Base-by-base conservation (phyloP, 768 basidiomycete species). In the Lyophyllum shimeji region DNA sequence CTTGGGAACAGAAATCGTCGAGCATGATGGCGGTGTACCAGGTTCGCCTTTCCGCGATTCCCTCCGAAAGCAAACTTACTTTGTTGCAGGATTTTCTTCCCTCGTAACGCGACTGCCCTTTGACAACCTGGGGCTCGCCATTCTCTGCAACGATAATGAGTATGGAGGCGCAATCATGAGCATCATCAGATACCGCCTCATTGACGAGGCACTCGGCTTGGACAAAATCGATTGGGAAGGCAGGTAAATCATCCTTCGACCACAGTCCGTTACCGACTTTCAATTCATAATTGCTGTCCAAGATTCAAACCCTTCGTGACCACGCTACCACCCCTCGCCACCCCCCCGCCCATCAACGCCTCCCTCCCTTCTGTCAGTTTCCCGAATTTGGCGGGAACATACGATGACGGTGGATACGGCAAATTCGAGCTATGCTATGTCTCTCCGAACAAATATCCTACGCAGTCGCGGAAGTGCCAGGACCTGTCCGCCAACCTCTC, bases 71-170 rank as follows among this genome's bases (percentile, higher is more conserved):
- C n/a, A n/a, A n/a, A 27, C 20, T 20, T 12, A 17, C 13, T 9
- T 20, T n/a, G 13, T 8, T 33, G 0, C 17, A 63, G 68, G 68
- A 1, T 68, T 68, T 53, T 53, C 46, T 15, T 50, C 65, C 0
- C 29, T 53, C 29, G 55, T 71, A 8, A 64, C 58, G 9, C 63
- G 69, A 11, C 48, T 69, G 4, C 69, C 69, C 4, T 45, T 40
- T 21, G 59, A 62, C n/a, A 61, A 61, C 34, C 34, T 71, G 11
- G 70, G 70, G 0, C 60, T 71, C 25, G 59, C 69, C 13, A 65
- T 71, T 25, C 60, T 70, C 20, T 62, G 60, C 25, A 71, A 70
- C 33, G 70, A 70, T 33, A 52, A 61, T 17, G 37, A 53, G 8
- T 62, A 63, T n/a, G 70, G 69, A 12, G 31, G 11, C n/a, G 11